These are phyloP conservation scores for Ascoidea asiatica DNA, from an alignment of 805 yeast species.

Conservation along the genomic window DNA sequence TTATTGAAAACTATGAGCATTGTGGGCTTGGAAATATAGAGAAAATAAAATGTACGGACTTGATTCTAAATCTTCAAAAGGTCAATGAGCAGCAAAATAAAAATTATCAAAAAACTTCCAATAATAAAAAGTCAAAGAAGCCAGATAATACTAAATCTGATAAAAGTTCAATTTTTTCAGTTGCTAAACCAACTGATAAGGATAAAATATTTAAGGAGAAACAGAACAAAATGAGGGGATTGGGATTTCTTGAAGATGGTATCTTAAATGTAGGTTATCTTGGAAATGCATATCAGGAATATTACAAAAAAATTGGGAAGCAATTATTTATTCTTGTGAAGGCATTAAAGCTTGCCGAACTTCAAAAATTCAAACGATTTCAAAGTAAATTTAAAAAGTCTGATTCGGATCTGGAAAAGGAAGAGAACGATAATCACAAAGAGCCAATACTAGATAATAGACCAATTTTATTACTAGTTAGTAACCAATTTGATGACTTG, in stretches of 20 bases:
- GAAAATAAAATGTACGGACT: slow-evolving; percentile 18
- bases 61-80: neutral
- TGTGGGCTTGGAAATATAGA: slow-evolving; percentile 32
- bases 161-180: slow-evolving; percentile 1
- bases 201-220: neutral
- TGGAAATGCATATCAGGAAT: slow-evolving; percentile 8
- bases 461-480: slow-evolving; percentile 38
- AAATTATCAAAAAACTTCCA: neutral
- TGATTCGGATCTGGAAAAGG: too few relatives aligned
- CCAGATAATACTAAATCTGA: neutral
- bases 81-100: neutral
- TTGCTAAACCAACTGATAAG: neutral
- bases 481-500: slow-evolving; percentile 27
- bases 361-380: neutral
- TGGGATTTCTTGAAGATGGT: slow-evolving; percentile 2
- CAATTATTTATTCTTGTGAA: slow-evolving; percentile 7
- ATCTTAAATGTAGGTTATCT: slow-evolving; percentile 3
- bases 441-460: slow-evolving; percentile 19
- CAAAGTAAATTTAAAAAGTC: slow-evolving; percentile 11
- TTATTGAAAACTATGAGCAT: slow-evolving; percentile 31
- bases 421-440: slow-evolving; percentile 17
- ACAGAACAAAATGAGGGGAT: neutral
- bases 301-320: slow-evolving; percentile 17
- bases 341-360: neutral
- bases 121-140: neutral